Evolutionary conservation across 306 rosid genomes (phyloP), one percentile per base, ranked within the genome.

Genomic region (Canavalia ensiformis): DNA sequence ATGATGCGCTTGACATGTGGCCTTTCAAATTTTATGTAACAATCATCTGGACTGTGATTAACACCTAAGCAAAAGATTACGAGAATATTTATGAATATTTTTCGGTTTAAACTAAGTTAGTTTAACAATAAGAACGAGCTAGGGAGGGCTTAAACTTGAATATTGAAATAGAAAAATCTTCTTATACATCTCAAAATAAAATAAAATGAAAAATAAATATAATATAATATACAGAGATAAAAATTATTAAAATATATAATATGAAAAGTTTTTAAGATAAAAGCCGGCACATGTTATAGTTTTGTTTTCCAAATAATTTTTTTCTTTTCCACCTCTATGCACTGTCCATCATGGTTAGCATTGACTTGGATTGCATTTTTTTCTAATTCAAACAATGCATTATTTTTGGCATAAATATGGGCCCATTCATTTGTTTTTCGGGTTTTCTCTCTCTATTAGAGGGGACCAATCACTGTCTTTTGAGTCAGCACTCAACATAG

Each of bases 281-380:
- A 84, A 42, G 87, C 87, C 89, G 87, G 90, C 90, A 84, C 69
- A 79, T 30, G 68, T 66, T 82, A 72, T 58, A n/a, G 13, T 51
- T 66, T 72, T 8, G 41, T 73, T 50, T 54, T n/a, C 8, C 31
- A 8, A 0, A 6, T 35, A 64, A 1, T 33, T 11, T 11, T 11
- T 0, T 35, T 18, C 1, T 8, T n/a, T 41, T 51, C 6, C 33
- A 5, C 30, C 39, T 47, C 33, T 62, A 50, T 62, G 81, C 82
- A 75, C 58, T 58, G 63, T 77, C 75, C 72, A 87, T 85, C 84
- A 71, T 91, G 82, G 81, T 78, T 59, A 35, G 79, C 85, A 88
- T 90, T 87, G 97, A 90, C 97, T 90, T 82, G 63, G 87, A 71
- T 42, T 75, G 66, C 78, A 35, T 74, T 74, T 77, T 74, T 77